Percentiles rank a stretch among this genome's conserved stretches.
These are phyloP conservation scores for Clavispora fructus DNA, from an alignment of 805 yeast species.

Conservation along the genomic window DNA sequence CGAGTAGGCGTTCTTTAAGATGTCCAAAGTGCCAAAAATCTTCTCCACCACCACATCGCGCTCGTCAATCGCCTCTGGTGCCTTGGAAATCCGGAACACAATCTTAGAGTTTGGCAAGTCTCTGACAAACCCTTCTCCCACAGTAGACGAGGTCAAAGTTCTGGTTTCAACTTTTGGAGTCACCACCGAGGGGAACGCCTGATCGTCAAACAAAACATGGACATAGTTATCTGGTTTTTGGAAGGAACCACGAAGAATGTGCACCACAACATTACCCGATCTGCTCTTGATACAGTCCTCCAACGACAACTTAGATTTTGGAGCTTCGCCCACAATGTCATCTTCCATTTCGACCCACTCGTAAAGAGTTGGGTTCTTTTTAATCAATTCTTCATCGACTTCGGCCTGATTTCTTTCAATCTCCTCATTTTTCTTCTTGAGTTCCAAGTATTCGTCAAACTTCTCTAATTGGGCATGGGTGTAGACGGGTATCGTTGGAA, in stretches of 20 bases:
- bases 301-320: constrained; percentile 43
- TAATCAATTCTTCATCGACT: constrained; percentile 44
- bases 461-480: constrained; percentile 51
- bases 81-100: constrained; percentile 53
- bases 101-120: constrained; percentile 60
- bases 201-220: constrained; percentile 63
- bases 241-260: constrained; percentile 46
- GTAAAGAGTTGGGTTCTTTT: constrained; percentile 55
- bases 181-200: constrained; percentile 51
- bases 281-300: constrained; percentile 50
- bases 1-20: constrained; percentile 46
- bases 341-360: constrained; percentile 55
- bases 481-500: constrained; percentile 61
- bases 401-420: constrained; percentile 41
- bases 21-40: constrained; percentile 44
- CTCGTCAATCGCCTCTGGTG: constrained; percentile 39
- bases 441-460: constrained; percentile 37
- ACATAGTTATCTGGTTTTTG: constrained; percentile 45
- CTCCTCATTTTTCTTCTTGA: constrained; percentile 27
- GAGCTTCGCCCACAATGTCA: constrained; percentile 27
- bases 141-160: constrained; percentile 37
- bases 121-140: constrained; percentile 60
- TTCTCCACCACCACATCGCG: constrained; percentile 51
- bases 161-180: constrained; percentile 47
- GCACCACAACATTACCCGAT: constrained; percentile 59